phyloP scores from a whole-genome alignment of 306 rosid species.

The Crataegus laevigata region DNA sequence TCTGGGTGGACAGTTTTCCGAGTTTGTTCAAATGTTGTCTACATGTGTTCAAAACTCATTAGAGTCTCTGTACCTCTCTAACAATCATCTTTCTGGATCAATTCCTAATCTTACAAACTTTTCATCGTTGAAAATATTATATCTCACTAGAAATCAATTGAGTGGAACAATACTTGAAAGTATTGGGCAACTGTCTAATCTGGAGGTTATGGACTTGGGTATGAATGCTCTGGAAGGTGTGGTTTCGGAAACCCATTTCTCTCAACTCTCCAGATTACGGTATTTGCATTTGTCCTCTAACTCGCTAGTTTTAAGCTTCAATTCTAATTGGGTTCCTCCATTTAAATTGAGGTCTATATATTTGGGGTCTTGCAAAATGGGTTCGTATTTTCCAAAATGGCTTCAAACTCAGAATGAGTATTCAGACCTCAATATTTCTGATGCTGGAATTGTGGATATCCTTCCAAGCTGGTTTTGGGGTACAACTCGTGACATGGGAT shows the following conservation, averaged over 20 bases:
- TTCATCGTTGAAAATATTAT: background rate
- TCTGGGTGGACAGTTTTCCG: background rate
- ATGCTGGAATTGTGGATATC: background rate
- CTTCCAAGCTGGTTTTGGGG: background rate
- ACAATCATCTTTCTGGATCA: background rate
- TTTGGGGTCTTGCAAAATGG: background rate
- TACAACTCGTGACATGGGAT: background rate
- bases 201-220: accelerated
- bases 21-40: background rate
- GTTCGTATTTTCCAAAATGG: background rate
- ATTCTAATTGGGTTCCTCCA: background rate
- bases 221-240: background rate
- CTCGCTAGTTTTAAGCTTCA: background rate
- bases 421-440: background rate
- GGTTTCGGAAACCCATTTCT: background rate
- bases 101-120: background rate
- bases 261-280: background rate
- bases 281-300: background rate
- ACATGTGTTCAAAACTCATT: background rate
- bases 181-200: background rate
- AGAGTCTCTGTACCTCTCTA: accelerated
- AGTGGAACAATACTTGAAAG: background rate
- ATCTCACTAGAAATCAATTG: background rate
- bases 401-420: background rate
- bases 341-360: accelerated